Conservation (phyloP, 805 yeast genomes). For the Wickerhamomyces queroliae region DNA sequence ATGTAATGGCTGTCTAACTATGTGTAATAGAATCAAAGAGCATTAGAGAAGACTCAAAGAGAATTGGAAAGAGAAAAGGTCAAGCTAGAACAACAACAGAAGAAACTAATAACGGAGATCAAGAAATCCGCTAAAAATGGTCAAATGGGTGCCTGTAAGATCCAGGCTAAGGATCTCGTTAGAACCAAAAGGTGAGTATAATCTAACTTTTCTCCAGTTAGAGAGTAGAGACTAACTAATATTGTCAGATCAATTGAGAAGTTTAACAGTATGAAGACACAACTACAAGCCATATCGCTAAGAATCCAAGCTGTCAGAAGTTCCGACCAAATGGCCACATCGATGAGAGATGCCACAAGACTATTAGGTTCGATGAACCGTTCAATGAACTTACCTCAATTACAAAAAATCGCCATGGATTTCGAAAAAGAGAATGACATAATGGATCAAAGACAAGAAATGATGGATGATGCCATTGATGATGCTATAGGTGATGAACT, state of each 20-base stretch:
- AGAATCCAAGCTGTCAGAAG: conserved; percentile 88
- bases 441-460: conserved; percentile 98
- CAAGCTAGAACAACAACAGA: conserved; percentile 88
- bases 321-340: conserved; percentile 90
- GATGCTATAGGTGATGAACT: conserved; percentile 92
- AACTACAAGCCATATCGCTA: conserved; percentile 88
- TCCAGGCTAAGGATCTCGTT: conserved; percentile 92
- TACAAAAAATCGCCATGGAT: conserved; percentile 88
- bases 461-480: conserved; percentile 97
- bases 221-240: background rate
- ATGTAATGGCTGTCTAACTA: too few relatives aligned
- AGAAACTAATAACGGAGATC: conserved; percentile 77
- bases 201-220: conserved; percentile 19
- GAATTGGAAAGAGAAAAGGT: conserved; percentile 85
- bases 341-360: conserved; percentile 91
- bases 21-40: conserved; percentile 75
- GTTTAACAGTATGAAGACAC: conserved; percentile 90
- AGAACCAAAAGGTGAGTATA: conserved; percentile 53
- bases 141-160: conserved; percentile 82
- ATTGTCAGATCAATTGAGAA: conserved; percentile 54
- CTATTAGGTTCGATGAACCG: conserved; percentile 82
- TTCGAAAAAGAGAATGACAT: conserved; percentile 91
- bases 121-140: conserved; percentile 89
- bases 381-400: conserved; percentile 84
- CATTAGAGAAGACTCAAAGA: conserved; percentile 89